phyloP scores from a whole-genome alignment of 129 eudicot species.

The Mikania micrantha region DNA sequence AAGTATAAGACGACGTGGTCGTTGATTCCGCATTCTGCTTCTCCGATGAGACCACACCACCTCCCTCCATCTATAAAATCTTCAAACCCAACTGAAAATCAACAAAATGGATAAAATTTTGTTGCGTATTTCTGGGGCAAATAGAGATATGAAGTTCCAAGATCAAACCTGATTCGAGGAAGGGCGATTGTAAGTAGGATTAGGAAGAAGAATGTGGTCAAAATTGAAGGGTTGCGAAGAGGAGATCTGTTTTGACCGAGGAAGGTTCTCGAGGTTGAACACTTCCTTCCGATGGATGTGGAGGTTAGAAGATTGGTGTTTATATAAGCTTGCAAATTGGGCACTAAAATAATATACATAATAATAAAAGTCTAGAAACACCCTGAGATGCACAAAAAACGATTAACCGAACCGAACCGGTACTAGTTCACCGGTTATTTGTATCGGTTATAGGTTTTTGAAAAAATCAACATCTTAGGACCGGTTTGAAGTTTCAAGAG shows the following conservation, averaged over 20 bases:
- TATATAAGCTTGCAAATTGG: background rate
- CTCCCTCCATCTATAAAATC: slow-evolving; percentile 36
- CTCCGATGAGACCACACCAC: slow-evolving; percentile 50
- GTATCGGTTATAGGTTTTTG: no score
- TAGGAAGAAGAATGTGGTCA: slow-evolving; percentile 13
- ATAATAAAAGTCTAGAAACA: no score
- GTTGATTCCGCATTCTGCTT: slow-evolving; percentile 34
- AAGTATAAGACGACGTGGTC: slow-evolving; percentile 56
- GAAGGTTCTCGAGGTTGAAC: slow-evolving; percentile 24
- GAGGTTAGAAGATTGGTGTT: background rate
- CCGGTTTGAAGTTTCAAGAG: no score
- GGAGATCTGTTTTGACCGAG: slow-evolving; percentile 31
- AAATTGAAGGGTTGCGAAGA: background rate
- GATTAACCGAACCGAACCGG: no score
- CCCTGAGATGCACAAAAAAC: no score
- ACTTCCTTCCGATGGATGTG: slow-evolving; percentile 7
- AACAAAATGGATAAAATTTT: background rate
- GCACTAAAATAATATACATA: no score
- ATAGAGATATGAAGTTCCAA: background rate
- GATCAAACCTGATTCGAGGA: slow-evolving; percentile 4
- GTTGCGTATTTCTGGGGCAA: background rate
- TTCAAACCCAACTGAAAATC: background rate
- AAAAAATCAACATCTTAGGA: no score
- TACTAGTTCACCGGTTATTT: no score
- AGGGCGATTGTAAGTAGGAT: background rate